Percentiles rank a stretch among this genome's conserved stretches.
These are phyloP conservation scores for Cocos nucifera DNA, from an alignment of 176 grass and related monocot species.

Conservation along the genomic window DNA sequence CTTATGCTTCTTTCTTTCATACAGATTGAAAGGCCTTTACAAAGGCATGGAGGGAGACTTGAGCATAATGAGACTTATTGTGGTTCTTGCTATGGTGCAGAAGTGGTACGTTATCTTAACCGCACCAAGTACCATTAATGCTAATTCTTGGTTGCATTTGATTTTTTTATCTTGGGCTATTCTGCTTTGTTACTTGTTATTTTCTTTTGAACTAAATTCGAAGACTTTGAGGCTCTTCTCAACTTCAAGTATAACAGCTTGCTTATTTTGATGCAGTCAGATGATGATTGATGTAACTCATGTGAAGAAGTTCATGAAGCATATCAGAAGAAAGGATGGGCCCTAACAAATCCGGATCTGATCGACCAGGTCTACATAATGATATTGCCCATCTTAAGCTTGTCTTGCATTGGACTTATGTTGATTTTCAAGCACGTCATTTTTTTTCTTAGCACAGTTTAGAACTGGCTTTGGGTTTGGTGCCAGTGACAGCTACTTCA, in stretches of 20 bases:
- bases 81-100: slow-evolving; percentile 92
- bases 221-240: no score
- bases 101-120: slow-evolving; percentile 35
- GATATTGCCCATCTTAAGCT: slow-evolving; percentile 5
- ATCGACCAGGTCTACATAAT: slow-evolving; percentile 70
- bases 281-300: slow-evolving; percentile 97
- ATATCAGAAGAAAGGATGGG: slow-evolving; percentile 97
- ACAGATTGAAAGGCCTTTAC: slow-evolving; percentile 90
- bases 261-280: slow-evolving; percentile 41
- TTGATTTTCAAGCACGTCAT: neutral
- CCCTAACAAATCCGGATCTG: slow-evolving; percentile 61
- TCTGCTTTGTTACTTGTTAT: no score
- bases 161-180: no score
- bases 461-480: no score
- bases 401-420: neutral
- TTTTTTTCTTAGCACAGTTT: no score
- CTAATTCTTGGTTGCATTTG: no score
- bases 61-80: slow-evolving; percentile 83
- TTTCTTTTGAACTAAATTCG: no score
- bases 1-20: slow-evolving; percentile 2
- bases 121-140: no score
- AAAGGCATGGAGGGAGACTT: slow-evolving; percentile 94
- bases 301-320: slow-evolving; percentile 95
- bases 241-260: neutral
- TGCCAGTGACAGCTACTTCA: no score